Base-by-base conservation (phyloP, 148 eudicot species). In the Nyssa sinensis region DNA sequence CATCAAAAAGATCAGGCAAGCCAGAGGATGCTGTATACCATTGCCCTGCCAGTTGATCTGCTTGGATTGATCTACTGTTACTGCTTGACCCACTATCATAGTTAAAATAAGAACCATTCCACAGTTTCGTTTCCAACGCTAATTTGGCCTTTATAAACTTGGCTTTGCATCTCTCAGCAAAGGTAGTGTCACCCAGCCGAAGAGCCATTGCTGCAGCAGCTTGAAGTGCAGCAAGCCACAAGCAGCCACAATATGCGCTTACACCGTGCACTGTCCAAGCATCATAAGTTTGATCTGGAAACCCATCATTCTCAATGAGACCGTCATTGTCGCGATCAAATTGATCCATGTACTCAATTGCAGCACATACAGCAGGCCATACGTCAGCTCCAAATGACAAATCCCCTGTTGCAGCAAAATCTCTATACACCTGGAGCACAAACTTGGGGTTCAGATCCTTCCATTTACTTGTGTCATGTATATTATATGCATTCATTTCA, bases 391-490 rank as follows among this genome's bases (percentile, higher is more conserved):
- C 99, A 78, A 96, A 96, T 39, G 99, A 85, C 80, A 91, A 85
- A 76, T 96, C 98, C 24, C 96, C 90, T 5, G 99, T 96, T 32
- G 97, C 97, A 70, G 84, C 83, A 66, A 96, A 96, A 77, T 96
- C 99, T 75, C 99, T 77, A 70, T 96, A 96, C 39, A 91, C 95
- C 81, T 96, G 99, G 77, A 96, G 99, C 51, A 96, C 99, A 86
- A 96, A 96, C 73, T 96, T 96, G 5, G 99, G 90, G 71, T 96
- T 96, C 70, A 96, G 81, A 73, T 96, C 99, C 82, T 96, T 96
- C 99, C 99, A 96, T 83, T 90, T 88, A 78, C 99, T 96, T 3
- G 99, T 96, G 76, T 96, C 98, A 33, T 96, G 99, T 79, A 96
- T 96, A 70, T 96, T 96, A 75, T 96, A 96, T 11, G 99, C 99